Evolutionary conservation across 345 rosid species (phyloP), one percentile per base, ranked within the genome.

Genomic region (Gossypium bickii): DNA sequence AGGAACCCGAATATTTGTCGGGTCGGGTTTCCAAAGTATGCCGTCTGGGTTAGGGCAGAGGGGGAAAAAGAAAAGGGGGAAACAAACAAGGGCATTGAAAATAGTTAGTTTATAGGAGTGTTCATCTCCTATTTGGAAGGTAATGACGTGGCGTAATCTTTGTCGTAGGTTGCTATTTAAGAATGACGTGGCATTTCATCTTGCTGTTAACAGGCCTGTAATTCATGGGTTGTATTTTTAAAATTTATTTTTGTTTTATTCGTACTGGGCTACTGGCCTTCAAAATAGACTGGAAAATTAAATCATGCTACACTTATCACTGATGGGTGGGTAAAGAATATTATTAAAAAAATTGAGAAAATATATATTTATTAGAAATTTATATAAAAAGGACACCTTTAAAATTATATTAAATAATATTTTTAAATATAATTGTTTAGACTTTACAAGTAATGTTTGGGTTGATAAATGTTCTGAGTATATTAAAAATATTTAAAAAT

Each of bases 1-100:
- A 52, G 25, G 61, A 70, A 53, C 25, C 47, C 47, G 60, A 52
- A 52, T 53, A 70, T 29, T 47, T 13, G 12, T 47, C 20, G 71
- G 57, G 43, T 67, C 41, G 71, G 71, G 38, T 67, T 67, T 48
- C 53, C 17, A 7, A 24, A 24, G 57, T 24, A 13, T 24, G 71
- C 25, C 71, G 71, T 43, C 71, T 13, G 57, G 47, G 41, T 24
- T 67, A 67, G 71, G 71, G 71, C 47, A 22, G 18, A 47, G 71
- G 38, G 18, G 55, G 34, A 2, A 4, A 24, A 12, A 3, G 61
- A 20, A 59, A 24, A 48, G 13, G 20, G 5, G 55, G 10, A 22
- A 13, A 27, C 34, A 22, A 24, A 1, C 27, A 7, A 12, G 17
- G 20, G 11, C n/a, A 11, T 45, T 13, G 17, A 12, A 12, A 59